Percentiles rank a stretch among this genome's conserved stretches.
phyloP scores from a whole-genome alignment of 1,284 basidiomycete genomes.

The Abortiporus biennis region DNA sequence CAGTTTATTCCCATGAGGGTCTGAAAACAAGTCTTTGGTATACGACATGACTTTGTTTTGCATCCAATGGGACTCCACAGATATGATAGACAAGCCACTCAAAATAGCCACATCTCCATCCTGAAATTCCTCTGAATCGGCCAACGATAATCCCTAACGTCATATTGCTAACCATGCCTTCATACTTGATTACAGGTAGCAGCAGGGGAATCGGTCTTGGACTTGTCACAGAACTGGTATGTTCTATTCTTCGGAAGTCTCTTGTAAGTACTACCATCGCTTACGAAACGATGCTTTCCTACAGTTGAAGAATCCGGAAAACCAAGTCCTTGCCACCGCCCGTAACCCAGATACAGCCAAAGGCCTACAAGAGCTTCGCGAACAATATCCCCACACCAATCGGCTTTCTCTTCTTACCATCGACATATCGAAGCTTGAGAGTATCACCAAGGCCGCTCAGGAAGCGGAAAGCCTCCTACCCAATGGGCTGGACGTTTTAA shows the following conservation, averaged over 20 bases:
- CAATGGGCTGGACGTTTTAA: neutral
- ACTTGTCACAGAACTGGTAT: neutral
- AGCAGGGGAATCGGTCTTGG: constrained; percentile 1
- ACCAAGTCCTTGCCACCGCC: neutral
- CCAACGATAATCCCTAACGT: neutral
- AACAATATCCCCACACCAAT: neutral
- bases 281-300: no score
- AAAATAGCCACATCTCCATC: no score
- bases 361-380: neutral
- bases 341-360: neutral
- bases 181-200: neutral
- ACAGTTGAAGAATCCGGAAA: neutral
- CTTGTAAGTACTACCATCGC: no score
- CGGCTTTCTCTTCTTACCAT: neutral
- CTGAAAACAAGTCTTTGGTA: no score
- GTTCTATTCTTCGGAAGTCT: no score
- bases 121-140: no score
- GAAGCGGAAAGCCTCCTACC: neutral
- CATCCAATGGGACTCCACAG: no score
- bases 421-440: neutral
- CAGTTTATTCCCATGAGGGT: no score
- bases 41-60: no score
- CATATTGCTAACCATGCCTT: neutral
- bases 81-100: no score
- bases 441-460: neutral